These are phyloP conservation scores for Pseudomonodictys pantanalensis DNA, from an alignment of 495 filamentous ascomycete genomes.

Conservation along the genomic window DNA sequence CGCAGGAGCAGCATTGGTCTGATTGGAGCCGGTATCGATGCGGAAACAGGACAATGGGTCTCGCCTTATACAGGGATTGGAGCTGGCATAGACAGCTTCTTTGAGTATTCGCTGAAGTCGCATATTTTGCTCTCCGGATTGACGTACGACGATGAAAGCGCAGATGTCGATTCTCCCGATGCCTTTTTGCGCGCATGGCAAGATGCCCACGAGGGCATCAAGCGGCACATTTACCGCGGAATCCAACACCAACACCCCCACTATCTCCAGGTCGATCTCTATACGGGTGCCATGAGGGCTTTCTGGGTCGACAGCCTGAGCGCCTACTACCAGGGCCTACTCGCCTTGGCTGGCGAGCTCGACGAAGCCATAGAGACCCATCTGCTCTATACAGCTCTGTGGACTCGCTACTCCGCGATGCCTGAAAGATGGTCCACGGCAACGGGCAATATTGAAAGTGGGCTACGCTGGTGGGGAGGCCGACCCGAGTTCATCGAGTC, in stretches of 20 bases:
- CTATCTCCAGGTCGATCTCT: constrained; percentile 83
- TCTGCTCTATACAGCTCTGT: constrained; percentile 84
- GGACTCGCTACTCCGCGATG: constrained; percentile 87
- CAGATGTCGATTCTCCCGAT: constrained; percentile 58
- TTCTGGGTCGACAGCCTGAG: constrained; percentile 95
- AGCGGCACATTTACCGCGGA: constrained; percentile 72
- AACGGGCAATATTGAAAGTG: constrained; percentile 79
- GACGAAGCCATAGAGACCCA: constrained; percentile 89
- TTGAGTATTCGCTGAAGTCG: constrained; percentile 94
- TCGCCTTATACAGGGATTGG: constrained; percentile 85
- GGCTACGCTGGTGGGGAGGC: constrained; percentile 90
- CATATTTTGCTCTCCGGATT: constrained; percentile 78
- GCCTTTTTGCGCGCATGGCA: constrained; percentile 83
- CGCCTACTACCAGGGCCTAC: constrained; percentile 91
- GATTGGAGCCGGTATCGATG: constrained; percentile 90
- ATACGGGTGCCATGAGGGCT: constrained; percentile 74
- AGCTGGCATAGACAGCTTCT: constrained; percentile 95
- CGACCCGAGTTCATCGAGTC: constrained; percentile 95
- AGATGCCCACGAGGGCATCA: constrained; percentile 78
- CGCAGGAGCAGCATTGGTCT: constrained; percentile 79
- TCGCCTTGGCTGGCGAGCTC: constrained; percentile 79
- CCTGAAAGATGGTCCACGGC: constrained; percentile 91
- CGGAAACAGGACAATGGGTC: constrained; percentile 87
- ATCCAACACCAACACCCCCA: constrained; percentile 76
- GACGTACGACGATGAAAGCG: constrained; percentile 39